Evolutionary conservation across 2,329 filamentous ascomycete species (phyloP), one percentile per base, ranked within the genome.

Genomic region (Diatrype stigma): DNA sequence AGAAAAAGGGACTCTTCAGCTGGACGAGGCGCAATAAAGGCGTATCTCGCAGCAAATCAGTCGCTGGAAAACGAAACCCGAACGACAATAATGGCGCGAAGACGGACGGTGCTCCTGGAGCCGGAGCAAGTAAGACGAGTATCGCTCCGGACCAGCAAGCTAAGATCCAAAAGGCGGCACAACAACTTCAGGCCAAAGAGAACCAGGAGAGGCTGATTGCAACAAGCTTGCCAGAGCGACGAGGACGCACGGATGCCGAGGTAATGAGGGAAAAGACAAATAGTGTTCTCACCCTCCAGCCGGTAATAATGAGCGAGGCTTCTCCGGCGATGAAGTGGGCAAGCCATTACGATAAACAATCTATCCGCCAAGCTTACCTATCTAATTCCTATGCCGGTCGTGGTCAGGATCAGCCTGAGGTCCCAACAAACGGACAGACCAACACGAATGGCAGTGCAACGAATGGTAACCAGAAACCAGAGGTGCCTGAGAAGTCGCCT

Each of bases 321-420:
- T 94, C 89, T 8, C 89, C 91, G 22, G 94, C 94, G 1, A 87
- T 99, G 85, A 96, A 96, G 69, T 99, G 94, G 94, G 90, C 93
- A 30, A 93, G 80, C 69, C 91, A 91, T 62, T 97, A 96, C 66
- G 94, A 97, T 71, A 95, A 94, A 71, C 86, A 94, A 62, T 78
- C 86, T 7, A 86, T 96, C 55, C 85, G 91, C 49, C 85, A 90
- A 56, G 85, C 89, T n/a, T 97, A 97, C 69, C 77, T 97, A 47
- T 82, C 84, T 44, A 86, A 95, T 64, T 75, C 73, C 45, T 82
- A 78, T 57, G 85, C 87, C 40, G 91, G 92, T 21, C 87, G 82
- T 52, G 89, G 89, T 12, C 56, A 73, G 19, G 75, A 73, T 1
- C 70, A 73, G 38, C 73, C 76, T 16, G 72, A 76, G 12, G 69